Conservation (phyloP, 371 early-diverging fungal species). For the Blakeslea trispora region DNA sequence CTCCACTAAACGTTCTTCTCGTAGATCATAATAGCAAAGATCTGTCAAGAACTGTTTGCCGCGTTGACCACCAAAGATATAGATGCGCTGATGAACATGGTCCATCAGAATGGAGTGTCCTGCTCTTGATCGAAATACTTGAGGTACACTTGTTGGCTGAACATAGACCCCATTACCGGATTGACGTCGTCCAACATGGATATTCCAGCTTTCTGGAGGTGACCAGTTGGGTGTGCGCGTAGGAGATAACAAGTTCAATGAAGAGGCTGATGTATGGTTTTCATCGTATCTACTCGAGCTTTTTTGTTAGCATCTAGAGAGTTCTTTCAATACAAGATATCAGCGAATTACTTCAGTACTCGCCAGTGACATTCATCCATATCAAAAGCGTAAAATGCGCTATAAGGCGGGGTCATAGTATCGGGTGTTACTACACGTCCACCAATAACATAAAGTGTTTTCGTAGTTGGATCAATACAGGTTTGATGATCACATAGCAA, state of each 20-base stretch:
- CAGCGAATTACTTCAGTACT: slow-evolving; percentile 61
- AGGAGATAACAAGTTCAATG: not conserved
- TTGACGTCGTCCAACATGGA: not conserved
- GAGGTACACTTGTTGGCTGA: not conserved
- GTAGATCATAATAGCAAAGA: slow-evolving; percentile 81
- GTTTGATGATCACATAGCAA: slow-evolving; percentile 95
- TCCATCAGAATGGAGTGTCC: slow-evolving; percentile 93
- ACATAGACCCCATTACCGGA: not conserved
- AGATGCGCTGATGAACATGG: slow-evolving; percentile 66
- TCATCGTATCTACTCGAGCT: slow-evolving; percentile 23
- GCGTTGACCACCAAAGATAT: slow-evolving; percentile 90
- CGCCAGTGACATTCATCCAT: slow-evolving; percentile 68
- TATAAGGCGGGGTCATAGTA: slow-evolving; percentile 67
- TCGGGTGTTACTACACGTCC: slow-evolving; percentile 73
- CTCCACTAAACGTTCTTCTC: slow-evolving; percentile 71
- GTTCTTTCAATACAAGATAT: too few species aligned
- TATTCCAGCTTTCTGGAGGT: not conserved
- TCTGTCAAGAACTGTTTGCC: slow-evolving; percentile 77
- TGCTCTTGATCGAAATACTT: slow-evolving; percentile 73
- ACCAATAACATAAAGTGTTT: slow-evolving; percentile 88
- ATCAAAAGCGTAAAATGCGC: slow-evolving; percentile 84
- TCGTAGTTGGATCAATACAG: slow-evolving; percentile 75
- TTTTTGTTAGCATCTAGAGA: too few species aligned
- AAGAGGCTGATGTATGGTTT: not conserved
- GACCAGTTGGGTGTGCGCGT: not conserved